Base-by-base conservation (phyloP, 352 stramenopile species). In the Pythium coloratum region DNA sequence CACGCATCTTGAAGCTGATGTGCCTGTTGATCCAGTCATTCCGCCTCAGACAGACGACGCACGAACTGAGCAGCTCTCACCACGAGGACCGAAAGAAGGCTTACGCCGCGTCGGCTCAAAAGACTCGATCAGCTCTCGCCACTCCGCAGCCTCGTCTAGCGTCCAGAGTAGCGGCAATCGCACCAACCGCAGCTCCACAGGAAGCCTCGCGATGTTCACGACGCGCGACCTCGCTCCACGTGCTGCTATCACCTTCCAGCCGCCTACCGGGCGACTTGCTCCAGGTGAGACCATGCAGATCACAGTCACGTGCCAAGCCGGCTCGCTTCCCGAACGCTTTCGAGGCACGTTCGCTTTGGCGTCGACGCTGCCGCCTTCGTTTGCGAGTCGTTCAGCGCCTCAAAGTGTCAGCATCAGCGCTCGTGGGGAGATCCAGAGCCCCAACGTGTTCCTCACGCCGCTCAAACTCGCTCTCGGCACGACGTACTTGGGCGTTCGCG, bases 381-480 rank as follows among this genome's bases (percentile, higher is more conserved):
- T 69, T 36, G 14, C n/a, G 20, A 46, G n/a, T 12, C 5, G 14
- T 4, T 9, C 6, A 26, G 12, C 18, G 24, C 28, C 54, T 28
- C 46, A 53, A 28, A 53, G 46, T 9, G 46, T 53, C 46, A 53
- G 53, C 2, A 80, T 90, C 53, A 87, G 81, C n/a, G 78, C 78
- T 6, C 78, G 86, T 2, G 84, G 80, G 18, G 83, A 92, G 66
- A 91, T 95, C 64, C 84, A 95, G 38, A 84, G 76, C 10, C 84
- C 86, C 6, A 90, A 88, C 49, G 84, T 93, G 1, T 93, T 84
- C 61, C 70, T 95, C 7, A 77, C 82, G 16, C 76, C 84, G 0
- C 77, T 77, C 0, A 71, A 73, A 32, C 44, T 93, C 13, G 26
- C 72, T 1, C 60, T 92, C 0, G 84, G 84, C 26, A 84, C 84